phyloP scores from a whole-genome alignment of 768 basidiomycete species.

The Lactifluus hygrophoroides region DNA sequence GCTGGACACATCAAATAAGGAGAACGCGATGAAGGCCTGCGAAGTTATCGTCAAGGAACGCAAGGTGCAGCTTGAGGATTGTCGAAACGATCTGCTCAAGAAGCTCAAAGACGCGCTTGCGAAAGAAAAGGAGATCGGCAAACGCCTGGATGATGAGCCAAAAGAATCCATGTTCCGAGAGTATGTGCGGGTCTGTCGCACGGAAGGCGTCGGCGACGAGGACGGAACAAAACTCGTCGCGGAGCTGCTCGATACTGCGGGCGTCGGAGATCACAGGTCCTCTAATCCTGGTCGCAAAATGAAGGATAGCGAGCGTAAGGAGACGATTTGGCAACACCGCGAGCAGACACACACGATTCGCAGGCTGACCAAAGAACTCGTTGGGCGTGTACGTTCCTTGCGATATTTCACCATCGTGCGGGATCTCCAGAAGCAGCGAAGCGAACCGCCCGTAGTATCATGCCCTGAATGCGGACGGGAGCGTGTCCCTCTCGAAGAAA shows the following conservation, averaged over 20 bases:
- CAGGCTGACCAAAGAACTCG: slow-evolving; percentile 77
- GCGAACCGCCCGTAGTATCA: slow-evolving; percentile 45
- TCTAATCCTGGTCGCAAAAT: slow-evolving; percentile 27
- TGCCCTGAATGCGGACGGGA: slow-evolving; percentile 57
- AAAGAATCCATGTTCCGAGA: slow-evolving; percentile 77
- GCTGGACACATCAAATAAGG: slow-evolving; percentile 53
- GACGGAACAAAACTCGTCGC: slow-evolving; percentile 61
- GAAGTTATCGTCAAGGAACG: slow-evolving; percentile 86
- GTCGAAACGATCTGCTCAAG: slow-evolving; percentile 60
- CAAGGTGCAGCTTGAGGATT: slow-evolving; percentile 67
- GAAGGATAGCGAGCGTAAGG: slow-evolving; percentile 53
- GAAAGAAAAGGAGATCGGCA: slow-evolving; percentile 60
- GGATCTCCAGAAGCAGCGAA: slow-evolving; percentile 72
- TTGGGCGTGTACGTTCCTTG: slow-evolving; percentile 81
- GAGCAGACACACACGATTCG: slow-evolving; percentile 84
- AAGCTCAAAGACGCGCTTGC: slow-evolving; percentile 58
- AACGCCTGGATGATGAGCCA: slow-evolving; percentile 25
- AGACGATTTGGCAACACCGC: slow-evolving; percentile 69
- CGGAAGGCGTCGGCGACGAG: slow-evolving; percentile 68
- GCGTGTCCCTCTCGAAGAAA: slow-evolving; percentile 51
- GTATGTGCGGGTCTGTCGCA: slow-evolving; percentile 58
- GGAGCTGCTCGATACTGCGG: slow-evolving; percentile 52
- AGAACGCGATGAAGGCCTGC: slow-evolving; percentile 85
- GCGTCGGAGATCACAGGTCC: slow-evolving; percentile 31
- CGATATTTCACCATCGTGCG: slow-evolving; percentile 91